Evolutionary conservation across 306 rosid genomes (phyloP).

Genomic region (Alnus rubra): DNA sequence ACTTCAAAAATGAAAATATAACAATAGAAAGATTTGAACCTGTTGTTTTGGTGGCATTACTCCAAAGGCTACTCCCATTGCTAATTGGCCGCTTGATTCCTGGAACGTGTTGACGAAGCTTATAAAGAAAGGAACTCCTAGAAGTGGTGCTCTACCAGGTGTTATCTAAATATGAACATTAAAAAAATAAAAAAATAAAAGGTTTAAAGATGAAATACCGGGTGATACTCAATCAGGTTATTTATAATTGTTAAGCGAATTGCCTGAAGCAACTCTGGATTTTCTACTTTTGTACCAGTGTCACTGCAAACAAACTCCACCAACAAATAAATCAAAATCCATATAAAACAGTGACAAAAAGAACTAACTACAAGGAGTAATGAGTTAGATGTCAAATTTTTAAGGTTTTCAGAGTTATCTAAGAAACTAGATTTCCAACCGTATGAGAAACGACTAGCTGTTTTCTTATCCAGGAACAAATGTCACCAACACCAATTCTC

Average conservation of each 20-base stretch:
- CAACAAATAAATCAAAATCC: slow-evolving; percentile 36
- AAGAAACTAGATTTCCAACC: slow-evolving; percentile 1
- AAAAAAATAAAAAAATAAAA: background rate
- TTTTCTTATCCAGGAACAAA: background rate
- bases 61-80: slow-evolving; percentile 93
- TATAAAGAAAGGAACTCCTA: slow-evolving; percentile 16
- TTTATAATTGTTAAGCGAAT: slow-evolving; percentile 90
- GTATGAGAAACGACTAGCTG: background rate
- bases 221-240: slow-evolving; percentile 80
- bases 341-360: slow-evolving; percentile 14
- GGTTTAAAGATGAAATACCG: slow-evolving; percentile 52
- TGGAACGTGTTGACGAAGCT: slow-evolving; percentile 35
- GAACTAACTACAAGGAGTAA: slow-evolving; percentile 17
- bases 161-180: slow-evolving; percentile 18
- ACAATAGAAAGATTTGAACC: slow-evolving; percentile 44
- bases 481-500: background rate
- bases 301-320: slow-evolving; percentile 67
- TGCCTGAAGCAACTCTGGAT: slow-evolving; percentile 93
- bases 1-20: slow-evolving; percentile 1
- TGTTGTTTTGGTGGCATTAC: slow-evolving; percentile 66
- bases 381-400: background rate
- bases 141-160: slow-evolving; percentile 15
- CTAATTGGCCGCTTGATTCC: slow-evolving; percentile 89
- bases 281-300: slow-evolving; percentile 87
- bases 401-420: background rate